These are phyloP conservation scores for Coemansia javaensis DNA, from an alignment of 192 early-diverging fungal genomes.

Conservation along the genomic window DNA sequence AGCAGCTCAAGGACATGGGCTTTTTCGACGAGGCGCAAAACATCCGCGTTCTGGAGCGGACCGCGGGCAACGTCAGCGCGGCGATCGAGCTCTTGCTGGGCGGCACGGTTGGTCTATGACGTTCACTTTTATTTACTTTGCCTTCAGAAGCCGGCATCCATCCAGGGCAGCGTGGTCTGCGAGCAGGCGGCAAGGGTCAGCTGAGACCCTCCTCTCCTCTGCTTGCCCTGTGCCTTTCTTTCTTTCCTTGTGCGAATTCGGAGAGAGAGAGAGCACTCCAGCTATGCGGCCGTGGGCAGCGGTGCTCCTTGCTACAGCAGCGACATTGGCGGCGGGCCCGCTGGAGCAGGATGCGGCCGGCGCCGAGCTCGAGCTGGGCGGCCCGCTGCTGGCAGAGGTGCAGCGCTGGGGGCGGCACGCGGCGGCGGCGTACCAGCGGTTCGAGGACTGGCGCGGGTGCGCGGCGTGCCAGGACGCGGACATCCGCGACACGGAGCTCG, in stretches of 20 bases:
- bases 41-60: constrained; percentile 75
- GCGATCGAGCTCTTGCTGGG: constrained; percentile 80
- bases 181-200: background rate
- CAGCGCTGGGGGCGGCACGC: constrained; percentile 22
- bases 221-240: background rate
- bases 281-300: background rate
- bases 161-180: too few relatives aligned
- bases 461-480: constrained; percentile 6
- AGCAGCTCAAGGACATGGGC: constrained; percentile 93
- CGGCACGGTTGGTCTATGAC: constrained; percentile 14
- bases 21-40: constrained; percentile 87
- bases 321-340: background rate
- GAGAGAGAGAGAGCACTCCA: too few relatives aligned
- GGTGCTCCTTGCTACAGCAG: background rate
- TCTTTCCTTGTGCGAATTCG: background rate
- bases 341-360: background rate
- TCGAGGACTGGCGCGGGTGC: constrained; percentile 23
- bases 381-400: background rate
- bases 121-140: constrained; percentile 2
- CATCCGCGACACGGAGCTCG: constrained; percentile 4
- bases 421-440: constrained; percentile 26
- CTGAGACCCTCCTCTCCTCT: background rate
- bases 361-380: background rate
- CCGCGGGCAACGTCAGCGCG: constrained; percentile 86
- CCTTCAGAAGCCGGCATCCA: too few relatives aligned